Evolutionary conservation across 805 yeast species (phyloP), one percentile per base, ranked within the genome.

Genomic region (Starmerella gropengiesseri): DNA sequence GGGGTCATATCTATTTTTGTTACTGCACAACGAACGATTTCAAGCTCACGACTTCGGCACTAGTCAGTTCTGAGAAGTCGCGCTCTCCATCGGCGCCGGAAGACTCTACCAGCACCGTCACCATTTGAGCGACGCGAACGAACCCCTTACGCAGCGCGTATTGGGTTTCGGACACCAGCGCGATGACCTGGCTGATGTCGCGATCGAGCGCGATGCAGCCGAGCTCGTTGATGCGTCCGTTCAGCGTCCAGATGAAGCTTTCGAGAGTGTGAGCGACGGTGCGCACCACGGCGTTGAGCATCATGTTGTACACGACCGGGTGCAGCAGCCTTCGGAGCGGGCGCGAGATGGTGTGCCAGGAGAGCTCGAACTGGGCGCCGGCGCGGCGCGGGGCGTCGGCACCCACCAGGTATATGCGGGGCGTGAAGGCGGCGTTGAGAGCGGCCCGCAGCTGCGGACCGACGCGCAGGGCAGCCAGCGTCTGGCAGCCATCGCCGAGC

Each of bases 201-300:
- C 82, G 75, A 50, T 91, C 97, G 38, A 91, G 64, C 50, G 78
- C 81, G 16, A 85, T 70, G 0, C 93, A 77, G 1, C 96, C 97
- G 31, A 82, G 62, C 52, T 82, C 93, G 56, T 83, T 86, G 46
- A 85, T 74, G 50, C 74, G 75, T 40, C 74, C 73, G 37, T 78
- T 73, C 35, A 82, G 66, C 3, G 68, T 51, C 76, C 89, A 74
- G 22, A 89, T 64, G 52, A 77, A 77, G 48, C 73, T 69, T 55
- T 84, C 94, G 3, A 85, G 54, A 14, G 71, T 52, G 17, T 64
- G 64, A 2, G 85, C 75, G 20, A 83, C 55, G 33, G 71, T 65
- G 3, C 69, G 61, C 5, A 81, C 78, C 4, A 77, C 65, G 4
- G 70, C 60, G 4, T 71, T 61, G 31, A 83, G 60, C 40, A 71